Percentiles rank a stretch among this genome's conserved stretches.
phyloP scores from a whole-genome alignment of 768 basidiomycete genomes.

The Lactarius vividus region DNA sequence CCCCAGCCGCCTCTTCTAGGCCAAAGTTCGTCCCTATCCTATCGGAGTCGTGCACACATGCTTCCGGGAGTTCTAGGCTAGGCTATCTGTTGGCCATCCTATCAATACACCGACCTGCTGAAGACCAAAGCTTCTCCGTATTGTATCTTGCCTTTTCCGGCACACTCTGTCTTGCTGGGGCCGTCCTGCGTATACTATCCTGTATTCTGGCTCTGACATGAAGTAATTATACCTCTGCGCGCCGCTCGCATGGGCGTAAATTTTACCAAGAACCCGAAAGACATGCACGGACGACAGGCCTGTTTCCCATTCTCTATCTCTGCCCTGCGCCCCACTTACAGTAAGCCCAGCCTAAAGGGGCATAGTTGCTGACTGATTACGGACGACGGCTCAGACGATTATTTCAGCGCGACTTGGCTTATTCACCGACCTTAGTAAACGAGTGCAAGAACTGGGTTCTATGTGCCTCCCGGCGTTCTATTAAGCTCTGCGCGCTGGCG shows the following conservation, averaged over 20 bases:
- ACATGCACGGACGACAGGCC: neutral
- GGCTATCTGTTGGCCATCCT: neutral
- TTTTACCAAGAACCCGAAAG: neutral
- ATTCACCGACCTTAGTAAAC: neutral
- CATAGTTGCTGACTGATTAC: neutral
- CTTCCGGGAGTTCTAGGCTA: neutral
- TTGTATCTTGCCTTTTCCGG: neutral
- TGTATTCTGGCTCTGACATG: neutral
- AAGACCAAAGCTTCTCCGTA: neutral
- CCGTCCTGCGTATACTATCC: neutral
- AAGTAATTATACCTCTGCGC: neutral
- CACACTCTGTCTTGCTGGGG: neutral
- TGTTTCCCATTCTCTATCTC: neutral
- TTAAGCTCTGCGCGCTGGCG: conserved; percentile 21
- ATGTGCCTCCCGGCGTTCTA: conserved; percentile 8
- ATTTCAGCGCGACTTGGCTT: neutral
- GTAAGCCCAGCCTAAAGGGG: too few relatives aligned
- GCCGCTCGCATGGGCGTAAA: neutral
- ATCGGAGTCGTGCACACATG: neutral
- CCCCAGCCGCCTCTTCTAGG: neutral
- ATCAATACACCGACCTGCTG: neutral
- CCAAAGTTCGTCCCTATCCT: neutral
- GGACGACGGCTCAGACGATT: neutral
- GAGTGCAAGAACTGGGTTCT: neutral
- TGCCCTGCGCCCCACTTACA: too few relatives aligned